Percentiles rank a stretch among this genome's conserved stretches.
Evolutionary conservation across 176 grass and related monocot genomes (phyloP).

Genomic region (Olyra latifolia): DNA sequence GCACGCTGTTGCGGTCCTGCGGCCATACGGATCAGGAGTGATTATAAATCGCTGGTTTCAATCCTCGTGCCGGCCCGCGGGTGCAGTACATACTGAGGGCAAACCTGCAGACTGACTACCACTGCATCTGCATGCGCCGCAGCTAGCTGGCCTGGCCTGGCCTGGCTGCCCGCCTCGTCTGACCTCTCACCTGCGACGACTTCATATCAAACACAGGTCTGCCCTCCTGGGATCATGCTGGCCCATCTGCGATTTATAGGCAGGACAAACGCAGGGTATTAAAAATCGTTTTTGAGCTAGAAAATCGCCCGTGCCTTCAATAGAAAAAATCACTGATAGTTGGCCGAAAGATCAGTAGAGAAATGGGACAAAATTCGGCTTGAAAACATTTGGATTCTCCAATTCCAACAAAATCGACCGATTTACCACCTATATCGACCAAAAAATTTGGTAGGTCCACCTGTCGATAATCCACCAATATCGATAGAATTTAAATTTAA

Average conservation of each 20-base stretch:
- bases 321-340: too few species aligned
- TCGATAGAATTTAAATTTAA: too few species aligned
- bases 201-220: neutral
- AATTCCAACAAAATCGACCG: too few species aligned
- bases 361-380: too few species aligned
- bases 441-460: too few species aligned
- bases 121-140: neutral
- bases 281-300: constrained; percentile 16
- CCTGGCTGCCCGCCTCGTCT: neutral
- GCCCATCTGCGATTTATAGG: neutral
- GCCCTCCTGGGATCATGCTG: neutral
- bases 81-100: neutral
- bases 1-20: neutral
- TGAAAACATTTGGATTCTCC: too few species aligned
- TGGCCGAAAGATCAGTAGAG: too few species aligned
- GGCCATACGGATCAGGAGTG: neutral
- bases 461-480: too few species aligned
- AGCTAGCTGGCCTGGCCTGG: neutral
- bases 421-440: too few species aligned
- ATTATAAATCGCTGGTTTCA: neutral
- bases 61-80: neutral
- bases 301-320: too few species aligned
- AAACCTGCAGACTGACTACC: neutral
- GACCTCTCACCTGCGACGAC: neutral
- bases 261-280: neutral